Percentiles rank a stretch among this genome's conserved stretches.
These are phyloP conservation scores for Areca catechu DNA, from an alignment of 176 grass and related monocot genomes.

Conservation along the genomic window DNA sequence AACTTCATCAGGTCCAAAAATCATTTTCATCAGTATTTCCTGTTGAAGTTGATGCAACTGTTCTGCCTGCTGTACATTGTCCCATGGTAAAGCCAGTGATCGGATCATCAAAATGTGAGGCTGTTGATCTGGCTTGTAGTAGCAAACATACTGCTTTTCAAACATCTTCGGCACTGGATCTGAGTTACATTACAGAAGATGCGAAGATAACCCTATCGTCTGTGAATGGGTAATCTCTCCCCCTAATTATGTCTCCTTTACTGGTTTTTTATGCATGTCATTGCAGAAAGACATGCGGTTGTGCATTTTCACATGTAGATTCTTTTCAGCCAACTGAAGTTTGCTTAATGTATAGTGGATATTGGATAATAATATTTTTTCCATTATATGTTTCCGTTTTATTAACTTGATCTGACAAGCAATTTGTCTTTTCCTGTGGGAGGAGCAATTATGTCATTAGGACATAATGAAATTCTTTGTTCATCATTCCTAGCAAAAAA, in stretches of 20 bases:
- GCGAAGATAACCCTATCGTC: slow-evolving; percentile 50
- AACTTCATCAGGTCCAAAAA: slow-evolving; percentile 49
- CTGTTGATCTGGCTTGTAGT: slow-evolving; percentile 1
- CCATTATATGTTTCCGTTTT: no score
- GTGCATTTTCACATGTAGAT: no score
- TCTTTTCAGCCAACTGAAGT: no score
- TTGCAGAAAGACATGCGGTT: no score
- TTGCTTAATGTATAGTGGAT: no score
- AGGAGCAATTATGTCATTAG: no score
- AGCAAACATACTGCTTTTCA: not conserved
- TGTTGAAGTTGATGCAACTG: slow-evolving; percentile 23
- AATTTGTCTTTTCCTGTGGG: no score
- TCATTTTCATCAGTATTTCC: slow-evolving; percentile 50
- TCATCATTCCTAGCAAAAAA: no score
- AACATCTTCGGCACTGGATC: slow-evolving; percentile 37
- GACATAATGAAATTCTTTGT: no score
- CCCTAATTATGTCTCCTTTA: not conserved
- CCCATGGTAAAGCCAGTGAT: slow-evolving; percentile 10
- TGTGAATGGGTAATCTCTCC: slow-evolving; percentile 61
- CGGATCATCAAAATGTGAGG: slow-evolving; percentile 15
- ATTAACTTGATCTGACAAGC: no score
- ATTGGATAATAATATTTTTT: no score
- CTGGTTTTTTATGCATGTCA: no score
- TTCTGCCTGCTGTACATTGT: slow-evolving; percentile 2
- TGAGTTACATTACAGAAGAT: slow-evolving; percentile 35